A percentile compares a stretch with the other conserved stretches of the same genome.
phyloP scores from a whole-genome alignment of 75 land plant species.

The Cryptomeria japonica region DNA sequence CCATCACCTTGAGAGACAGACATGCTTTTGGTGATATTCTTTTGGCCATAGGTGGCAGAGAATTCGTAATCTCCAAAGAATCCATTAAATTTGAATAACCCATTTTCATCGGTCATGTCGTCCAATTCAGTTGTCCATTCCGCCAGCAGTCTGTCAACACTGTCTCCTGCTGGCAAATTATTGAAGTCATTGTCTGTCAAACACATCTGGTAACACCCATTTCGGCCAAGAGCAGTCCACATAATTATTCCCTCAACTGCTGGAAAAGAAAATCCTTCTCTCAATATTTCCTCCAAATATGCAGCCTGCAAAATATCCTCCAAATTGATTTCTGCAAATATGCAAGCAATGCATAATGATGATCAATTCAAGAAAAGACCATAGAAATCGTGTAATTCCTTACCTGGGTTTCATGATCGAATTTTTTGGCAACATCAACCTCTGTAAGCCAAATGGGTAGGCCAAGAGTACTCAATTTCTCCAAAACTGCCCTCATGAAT shows the following conservation, averaged over 20 bases:
- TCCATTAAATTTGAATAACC: slow-evolving; percentile 50
- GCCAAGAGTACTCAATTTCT: slow-evolving; percentile 60
- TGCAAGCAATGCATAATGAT: too few relatives aligned
- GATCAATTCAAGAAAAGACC: background rate
- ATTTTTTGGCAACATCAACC: slow-evolving; percentile 36
- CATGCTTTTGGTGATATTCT: slow-evolving; percentile 23
- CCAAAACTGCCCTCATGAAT: slow-evolving; percentile 59
- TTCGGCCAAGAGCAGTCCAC: slow-evolving; percentile 58
- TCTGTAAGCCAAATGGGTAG: slow-evolving; percentile 91
- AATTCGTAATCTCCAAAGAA: slow-evolving; percentile 68
- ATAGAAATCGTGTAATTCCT: background rate
- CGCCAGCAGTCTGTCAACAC: slow-evolving; percentile 62
- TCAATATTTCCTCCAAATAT: slow-evolving; percentile 55
- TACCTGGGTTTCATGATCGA: slow-evolving; percentile 57
- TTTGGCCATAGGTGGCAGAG: slow-evolving; percentile 21
- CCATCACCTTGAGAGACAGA: slow-evolving; percentile 36
- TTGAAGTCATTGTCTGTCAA: slow-evolving; percentile 60
- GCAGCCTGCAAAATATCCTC: slow-evolving; percentile 24
- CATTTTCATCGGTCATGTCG: slow-evolving; percentile 46
- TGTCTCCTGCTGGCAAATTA: slow-evolving; percentile 79
- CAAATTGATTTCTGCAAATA: too few relatives aligned
- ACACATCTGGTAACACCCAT: slow-evolving; percentile 88
- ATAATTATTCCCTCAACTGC: slow-evolving; percentile 67
- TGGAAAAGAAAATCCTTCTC: slow-evolving; percentile 74
- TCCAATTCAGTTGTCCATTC: slow-evolving; percentile 55